phyloP scores from a whole-genome alignment of 2,329 filamentous ascomycete species.

The Fusarium piperis region DNA sequence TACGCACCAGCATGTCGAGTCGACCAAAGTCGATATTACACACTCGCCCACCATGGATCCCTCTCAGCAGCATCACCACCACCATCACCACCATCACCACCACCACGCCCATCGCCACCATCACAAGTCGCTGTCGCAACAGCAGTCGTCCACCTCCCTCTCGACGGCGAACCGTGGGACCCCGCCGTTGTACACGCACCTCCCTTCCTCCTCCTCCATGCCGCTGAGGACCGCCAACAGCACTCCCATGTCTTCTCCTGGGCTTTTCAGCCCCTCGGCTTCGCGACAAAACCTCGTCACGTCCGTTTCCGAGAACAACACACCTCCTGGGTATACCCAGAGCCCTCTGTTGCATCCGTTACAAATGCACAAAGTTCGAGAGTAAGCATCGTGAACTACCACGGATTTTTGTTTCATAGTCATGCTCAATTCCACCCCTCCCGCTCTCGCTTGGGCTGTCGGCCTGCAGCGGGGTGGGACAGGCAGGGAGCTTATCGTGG shows the following conservation, averaged over 20 bases:
- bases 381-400: constrained; percentile 63
- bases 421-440: neutral
- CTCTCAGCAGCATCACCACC: constrained; percentile 40
- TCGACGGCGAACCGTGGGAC: constrained; percentile 38
- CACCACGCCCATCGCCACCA: constrained; percentile 37
- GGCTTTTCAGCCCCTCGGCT: constrained; percentile 66
- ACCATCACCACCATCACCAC: constrained; percentile 33
- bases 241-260: constrained; percentile 69
- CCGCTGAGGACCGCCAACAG: constrained; percentile 61
- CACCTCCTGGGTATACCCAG: constrained; percentile 58
- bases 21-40: constrained; percentile 32
- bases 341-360: constrained; percentile 76
- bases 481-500: constrained; percentile 16
- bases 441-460: constrained; percentile 3
- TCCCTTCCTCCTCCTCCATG: constrained; percentile 51
- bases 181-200: constrained; percentile 44
- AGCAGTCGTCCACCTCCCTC: constrained; percentile 43
- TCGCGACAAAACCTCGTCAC: constrained; percentile 54
- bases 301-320: constrained; percentile 63
- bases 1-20: constrained; percentile 42
- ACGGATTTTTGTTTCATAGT: neutral
- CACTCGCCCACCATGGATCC: constrained; percentile 43
- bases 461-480: constrained; percentile 13
- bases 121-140: constrained; percentile 44
- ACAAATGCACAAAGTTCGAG: constrained; percentile 78